Conservation (phyloP, 225 moss, liverwort and hornwort genomes). For the Physcomitrium patens region DNA sequence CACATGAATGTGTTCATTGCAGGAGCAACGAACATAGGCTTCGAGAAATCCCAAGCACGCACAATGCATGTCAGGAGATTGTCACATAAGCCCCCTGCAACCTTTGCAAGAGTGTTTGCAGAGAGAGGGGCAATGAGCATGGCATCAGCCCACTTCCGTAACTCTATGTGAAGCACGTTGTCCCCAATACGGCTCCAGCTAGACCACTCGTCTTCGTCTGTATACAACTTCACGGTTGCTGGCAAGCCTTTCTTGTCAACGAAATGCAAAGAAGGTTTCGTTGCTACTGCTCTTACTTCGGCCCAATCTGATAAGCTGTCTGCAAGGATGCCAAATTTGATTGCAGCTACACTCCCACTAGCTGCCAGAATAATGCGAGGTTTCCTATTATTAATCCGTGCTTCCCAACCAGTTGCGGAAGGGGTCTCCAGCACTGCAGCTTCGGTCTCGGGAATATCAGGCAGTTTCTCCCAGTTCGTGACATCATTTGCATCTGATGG, state of each 20-base stretch:
- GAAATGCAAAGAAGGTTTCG: slow-evolving; percentile 86
- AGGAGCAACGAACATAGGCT: slow-evolving; percentile 92
- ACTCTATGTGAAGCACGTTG: slow-evolving; percentile 90
- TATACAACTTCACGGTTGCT: slow-evolving; percentile 73
- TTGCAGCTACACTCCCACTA: slow-evolving; percentile 94
- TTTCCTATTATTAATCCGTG: slow-evolving; percentile 50
- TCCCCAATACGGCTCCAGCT: slow-evolving; percentile 92
- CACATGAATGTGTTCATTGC: slow-evolving; percentile 99
- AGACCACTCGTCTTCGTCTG: slow-evolving; percentile 93
- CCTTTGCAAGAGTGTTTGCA: slow-evolving; percentile 95
- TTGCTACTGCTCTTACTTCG: slow-evolving; percentile 84
- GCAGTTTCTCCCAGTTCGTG: slow-evolving; percentile 39
- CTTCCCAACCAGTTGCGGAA: slow-evolving; percentile 62
- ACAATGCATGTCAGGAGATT: slow-evolving; percentile 96
- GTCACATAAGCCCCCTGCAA: slow-evolving; percentile 91
- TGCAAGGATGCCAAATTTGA: slow-evolving; percentile 85
- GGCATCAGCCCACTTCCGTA: slow-evolving; percentile 97
- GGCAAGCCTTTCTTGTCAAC: slow-evolving; percentile 74
- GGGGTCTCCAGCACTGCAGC: slow-evolving; percentile 34
- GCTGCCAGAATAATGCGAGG: slow-evolving; percentile 90
- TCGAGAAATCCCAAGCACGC: slow-evolving; percentile 97
- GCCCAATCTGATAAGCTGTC: slow-evolving; percentile 90
- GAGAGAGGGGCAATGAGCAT: slow-evolving; percentile 94
- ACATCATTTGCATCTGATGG: slow-evolving; percentile 50
- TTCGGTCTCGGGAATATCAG: slow-evolving; percentile 23